Evolutionary conservation across 1,284 basidiomycete species (phyloP), one percentile per base, ranked within the genome.

Genomic region (Boletus sp.): DNA sequence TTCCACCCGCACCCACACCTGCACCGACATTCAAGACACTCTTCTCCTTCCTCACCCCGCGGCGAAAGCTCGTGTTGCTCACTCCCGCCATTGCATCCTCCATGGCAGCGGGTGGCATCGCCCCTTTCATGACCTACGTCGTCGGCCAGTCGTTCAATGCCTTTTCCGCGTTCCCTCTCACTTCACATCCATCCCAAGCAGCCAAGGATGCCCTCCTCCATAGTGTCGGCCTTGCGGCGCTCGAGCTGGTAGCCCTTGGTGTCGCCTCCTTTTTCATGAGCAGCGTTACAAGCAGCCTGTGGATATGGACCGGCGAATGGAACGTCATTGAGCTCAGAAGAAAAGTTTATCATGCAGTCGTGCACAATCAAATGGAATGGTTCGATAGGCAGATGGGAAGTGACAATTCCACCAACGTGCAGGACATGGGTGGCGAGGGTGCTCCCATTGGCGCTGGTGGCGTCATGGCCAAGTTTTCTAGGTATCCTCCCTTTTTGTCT

Each of bases 101-200:
- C 4, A 50, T 91, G 33, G 69, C 81, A 35, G 77, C 84, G 0
- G 90, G 92, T 36, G 80, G 84, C 30, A 76, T 97, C 30, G 91
- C 90, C 0, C 91, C 95, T 1, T 90, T 90, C 73, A 97, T 98
- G 93, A 94, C 95, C 6, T 78, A 82, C 45, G 81, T 95, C 54
- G 75, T 98, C 54, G 94, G 95, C 25, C 78, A 88, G 45, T 82
- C 85, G 5, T 96, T 98, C 71, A 78, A 89, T 57, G 76, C 84
- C 0, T 94, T 96, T 70, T 80, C 67, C 39, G 69, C 72, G 0
- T 84, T 80, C 58, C 76, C 77, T n/a, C 67, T 73, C 49, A 69
- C 62, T 51, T 70, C 70, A 39, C 70, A 70, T 50, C 75, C 73
- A 8, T 66, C 75, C 2, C 67, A 75, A 45, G 61, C 66, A 41